phyloP scores from a whole-genome alignment of 345 rosid species.

The Mangifera indica region DNA sequence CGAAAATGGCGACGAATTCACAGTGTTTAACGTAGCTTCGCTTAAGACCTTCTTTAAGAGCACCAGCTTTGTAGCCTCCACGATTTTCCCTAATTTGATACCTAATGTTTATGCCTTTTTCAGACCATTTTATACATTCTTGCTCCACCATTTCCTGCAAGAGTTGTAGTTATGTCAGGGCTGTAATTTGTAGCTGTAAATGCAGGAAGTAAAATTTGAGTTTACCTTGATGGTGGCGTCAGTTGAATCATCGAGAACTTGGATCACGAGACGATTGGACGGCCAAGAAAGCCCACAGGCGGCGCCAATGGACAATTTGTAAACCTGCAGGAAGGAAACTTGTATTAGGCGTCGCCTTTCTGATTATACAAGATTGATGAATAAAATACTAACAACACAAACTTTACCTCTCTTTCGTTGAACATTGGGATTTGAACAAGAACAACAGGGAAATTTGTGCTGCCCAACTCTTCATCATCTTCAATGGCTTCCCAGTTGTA shows the following conservation, averaged over 20 bases:
- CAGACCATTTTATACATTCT: conserved; percentile 98
- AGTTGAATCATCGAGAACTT: conserved; percentile 98
- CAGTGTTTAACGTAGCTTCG: conserved; percentile 94
- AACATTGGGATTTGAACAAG: conserved; percentile 99
- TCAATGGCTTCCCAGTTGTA: conserved; percentile 73
- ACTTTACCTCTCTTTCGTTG: conserved; percentile 82
- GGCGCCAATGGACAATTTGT: conserved; percentile 97
- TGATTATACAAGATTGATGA: neutral
- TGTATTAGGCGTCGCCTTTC: neutral
- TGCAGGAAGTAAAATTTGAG: too few relatives aligned
- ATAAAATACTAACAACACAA: neutral
- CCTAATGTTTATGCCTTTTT: conserved; percentile 78
- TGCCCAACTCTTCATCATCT: conserved; percentile 79
- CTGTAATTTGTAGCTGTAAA: too few relatives aligned
- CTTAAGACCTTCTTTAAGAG: conserved; percentile 90
- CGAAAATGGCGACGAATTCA: conserved; percentile 86
- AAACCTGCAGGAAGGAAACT: conserved; percentile 55
- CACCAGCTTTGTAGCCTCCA: conserved; percentile 97
- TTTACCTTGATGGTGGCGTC: conserved; percentile 89
- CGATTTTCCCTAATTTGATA: conserved; percentile 94
- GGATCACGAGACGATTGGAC: conserved; percentile 97
- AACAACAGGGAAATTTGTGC: conserved; percentile 72
- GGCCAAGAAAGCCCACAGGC: conserved; percentile 98
- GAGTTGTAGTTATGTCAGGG: too few relatives aligned
- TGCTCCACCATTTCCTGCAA: conserved; percentile 97